These are phyloP conservation scores for Exophiala mesophila DNA, from an alignment of 2,329 filamentous ascomycete genomes.

Conservation along the genomic window DNA sequence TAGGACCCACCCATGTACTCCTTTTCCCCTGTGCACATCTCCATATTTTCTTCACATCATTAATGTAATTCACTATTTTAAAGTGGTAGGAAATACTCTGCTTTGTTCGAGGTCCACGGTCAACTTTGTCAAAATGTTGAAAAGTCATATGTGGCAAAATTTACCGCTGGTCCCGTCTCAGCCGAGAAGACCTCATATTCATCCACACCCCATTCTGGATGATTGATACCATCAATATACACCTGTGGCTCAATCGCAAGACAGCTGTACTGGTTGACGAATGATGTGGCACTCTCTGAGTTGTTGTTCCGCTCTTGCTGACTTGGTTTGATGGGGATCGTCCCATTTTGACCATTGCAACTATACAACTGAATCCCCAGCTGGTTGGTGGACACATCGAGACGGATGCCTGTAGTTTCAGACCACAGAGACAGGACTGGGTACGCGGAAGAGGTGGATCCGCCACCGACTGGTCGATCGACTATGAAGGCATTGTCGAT, in stretches of 20 bases:
- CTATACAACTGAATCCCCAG: constrained; percentile 84
- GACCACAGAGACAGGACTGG: constrained; percentile 58
- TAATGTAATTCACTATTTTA: too few species aligned
- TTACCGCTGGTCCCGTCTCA: constrained; percentile 36
- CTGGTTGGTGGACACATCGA: constrained; percentile 80
- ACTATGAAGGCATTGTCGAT: constrained; percentile 62
- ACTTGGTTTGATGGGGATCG: constrained; percentile 39
- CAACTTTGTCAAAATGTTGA: constrained; percentile 32
- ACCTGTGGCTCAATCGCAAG: constrained; percentile 88
- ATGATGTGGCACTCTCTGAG: constrained; percentile 45
- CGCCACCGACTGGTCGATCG: constrained; percentile 34
- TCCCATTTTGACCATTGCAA: constrained; percentile 72
- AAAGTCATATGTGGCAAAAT: constrained; percentile 43
- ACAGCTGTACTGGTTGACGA: constrained; percentile 67
- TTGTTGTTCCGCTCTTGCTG: constrained; percentile 50
- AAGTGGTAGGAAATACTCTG: too few species aligned
- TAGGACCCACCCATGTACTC: too few species aligned
- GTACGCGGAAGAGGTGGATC: constrained; percentile 32
- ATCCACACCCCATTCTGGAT: constrained; percentile 75
- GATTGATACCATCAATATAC: constrained; percentile 90
- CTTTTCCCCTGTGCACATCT: too few species aligned
- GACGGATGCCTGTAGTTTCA: constrained; percentile 70
- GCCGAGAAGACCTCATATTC: constrained; percentile 39
- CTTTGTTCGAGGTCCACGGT: too few species aligned
- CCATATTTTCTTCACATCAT: too few species aligned